These are phyloP conservation scores for Prunus fruticosa DNA, from an alignment of 306 rosid genomes.

Conservation along the genomic window DNA sequence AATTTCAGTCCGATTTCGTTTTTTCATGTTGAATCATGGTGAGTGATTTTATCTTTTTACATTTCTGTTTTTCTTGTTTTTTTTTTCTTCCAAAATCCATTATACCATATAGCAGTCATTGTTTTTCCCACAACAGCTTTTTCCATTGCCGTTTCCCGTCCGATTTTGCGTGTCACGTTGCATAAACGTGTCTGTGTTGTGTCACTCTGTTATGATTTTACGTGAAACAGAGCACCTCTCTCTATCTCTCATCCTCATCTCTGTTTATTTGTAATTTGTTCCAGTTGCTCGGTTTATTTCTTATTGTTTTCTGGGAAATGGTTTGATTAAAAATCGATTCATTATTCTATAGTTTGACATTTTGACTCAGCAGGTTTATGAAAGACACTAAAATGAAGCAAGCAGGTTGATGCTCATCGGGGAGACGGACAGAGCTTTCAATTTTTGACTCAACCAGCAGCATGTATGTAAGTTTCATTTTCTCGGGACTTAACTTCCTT, in stretches of 20 bases:
- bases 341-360: no score
- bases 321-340: neutral
- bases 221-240: neutral
- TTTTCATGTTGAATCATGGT: slow-evolving; percentile 12
- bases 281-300: neutral
- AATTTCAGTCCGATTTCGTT: slow-evolving; percentile 25
- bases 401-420: neutral
- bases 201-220: neutral
- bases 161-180: slow-evolving; percentile 9
- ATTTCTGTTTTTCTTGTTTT: no score
- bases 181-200: neutral
- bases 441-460: no score
- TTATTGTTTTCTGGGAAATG: neutral
- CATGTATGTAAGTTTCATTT: no score
- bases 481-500: no score
- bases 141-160: neutral
- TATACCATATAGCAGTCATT: no score
- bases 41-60: neutral
- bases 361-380: slow-evolving; percentile 36
- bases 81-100: neutral
- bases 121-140: neutral
- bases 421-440: no score
- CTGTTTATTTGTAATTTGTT: neutral
- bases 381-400: neutral
- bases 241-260: neutral